Base-by-base conservation (phyloP, 2,329 filamentous ascomycete genomes). In the Taxawa tesnikishii region DNA sequence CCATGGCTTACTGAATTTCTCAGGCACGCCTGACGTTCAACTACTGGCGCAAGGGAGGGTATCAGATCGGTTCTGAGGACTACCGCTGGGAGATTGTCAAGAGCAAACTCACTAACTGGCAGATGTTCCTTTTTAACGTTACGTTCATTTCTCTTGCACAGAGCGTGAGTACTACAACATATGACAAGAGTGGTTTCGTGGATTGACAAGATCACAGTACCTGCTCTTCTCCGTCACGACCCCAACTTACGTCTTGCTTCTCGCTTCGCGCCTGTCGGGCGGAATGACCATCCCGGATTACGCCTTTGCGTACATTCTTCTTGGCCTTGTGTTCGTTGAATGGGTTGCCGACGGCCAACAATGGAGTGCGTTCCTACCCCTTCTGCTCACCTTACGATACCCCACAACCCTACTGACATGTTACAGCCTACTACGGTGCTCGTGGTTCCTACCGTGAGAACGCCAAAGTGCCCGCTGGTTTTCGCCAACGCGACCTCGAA, bases 21-120 rank as follows among this genome's bases (percentile, higher is more conserved):
- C n/a, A n/a, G 82, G 53, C 62, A 36, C 80, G 90, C 8, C 63
- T 98, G 57, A 96, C 88, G 3, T 96, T 73, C 66, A 98, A 98
- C 60, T 98, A 94, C 62, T 94, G 82, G 78, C 79, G 90, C 37
- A 93, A 83, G 55, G 90, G 90, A 24, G 90, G 90, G 15, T 98
- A 98, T 55, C 63, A 68, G 11, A 67, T 87, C 41, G 88, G 90
- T 23, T 87, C 81, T 11, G 88, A 98, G 58, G 90, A 98, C 56
- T 98, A 98, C 56, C 73, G 90, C 59, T 98, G 90, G 88, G 67
- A 69, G 35, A 75, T 87, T 34, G 63, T 96, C 32, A 77, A 77
- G 50, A 63, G 68, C 16, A 63, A 74, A 23, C 65, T 87, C 14
- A 73, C 72, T 5, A 61, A 65, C 1, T 63, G 67, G 24, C 52